These are phyloP conservation scores for Amphichorda felina DNA, from an alignment of 2,329 filamentous ascomycete species.

Conservation along the genomic window DNA sequence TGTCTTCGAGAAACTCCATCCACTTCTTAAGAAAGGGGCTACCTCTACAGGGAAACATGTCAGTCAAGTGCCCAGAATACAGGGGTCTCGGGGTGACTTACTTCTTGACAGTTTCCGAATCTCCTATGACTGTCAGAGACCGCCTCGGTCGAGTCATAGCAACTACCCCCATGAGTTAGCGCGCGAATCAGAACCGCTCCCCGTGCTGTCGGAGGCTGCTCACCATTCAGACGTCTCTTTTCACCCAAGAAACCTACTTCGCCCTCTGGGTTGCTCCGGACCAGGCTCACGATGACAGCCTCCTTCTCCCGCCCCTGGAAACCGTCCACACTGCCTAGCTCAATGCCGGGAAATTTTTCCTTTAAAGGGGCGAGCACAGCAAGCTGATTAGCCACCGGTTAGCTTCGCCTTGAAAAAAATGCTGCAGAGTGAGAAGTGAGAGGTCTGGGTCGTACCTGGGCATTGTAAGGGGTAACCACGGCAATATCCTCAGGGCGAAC, in stretches of 20 bases:
- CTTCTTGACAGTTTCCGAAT: conserved; percentile 85
- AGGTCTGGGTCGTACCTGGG: conserved; percentile 47
- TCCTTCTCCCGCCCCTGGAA: conserved; percentile 98
- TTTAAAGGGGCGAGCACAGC: conserved; percentile 71
- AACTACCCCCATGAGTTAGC: conserved; percentile 59
- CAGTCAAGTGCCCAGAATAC: neutral
- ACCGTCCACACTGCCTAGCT: conserved; percentile 93
- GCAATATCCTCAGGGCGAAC: conserved; percentile 78
- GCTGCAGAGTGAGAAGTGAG: neutral
- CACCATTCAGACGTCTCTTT: conserved; percentile 85
- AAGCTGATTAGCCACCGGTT: conserved; percentile 35
- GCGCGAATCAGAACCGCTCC: too few relatives aligned
- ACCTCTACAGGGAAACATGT: conserved; percentile 40
- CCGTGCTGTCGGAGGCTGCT: conserved; percentile 20
- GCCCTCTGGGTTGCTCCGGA: conserved; percentile 74
- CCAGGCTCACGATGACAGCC: conserved; percentile 84
- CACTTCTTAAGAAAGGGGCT: conserved; percentile 77
- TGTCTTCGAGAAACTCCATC: conserved; percentile 85
- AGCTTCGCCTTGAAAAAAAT: conserved; percentile 1
- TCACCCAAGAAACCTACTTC: conserved; percentile 92
- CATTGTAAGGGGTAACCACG: conserved; percentile 93
- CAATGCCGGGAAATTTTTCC: conserved; percentile 70
- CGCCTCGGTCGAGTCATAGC: conserved; percentile 94
- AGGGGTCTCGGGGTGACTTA: conserved; percentile 39
- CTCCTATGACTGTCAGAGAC: conserved; percentile 82